phyloP scores from a whole-genome alignment of 2,329 filamentous ascomycete species.

The Cryoendolithus antarcticus region DNA sequence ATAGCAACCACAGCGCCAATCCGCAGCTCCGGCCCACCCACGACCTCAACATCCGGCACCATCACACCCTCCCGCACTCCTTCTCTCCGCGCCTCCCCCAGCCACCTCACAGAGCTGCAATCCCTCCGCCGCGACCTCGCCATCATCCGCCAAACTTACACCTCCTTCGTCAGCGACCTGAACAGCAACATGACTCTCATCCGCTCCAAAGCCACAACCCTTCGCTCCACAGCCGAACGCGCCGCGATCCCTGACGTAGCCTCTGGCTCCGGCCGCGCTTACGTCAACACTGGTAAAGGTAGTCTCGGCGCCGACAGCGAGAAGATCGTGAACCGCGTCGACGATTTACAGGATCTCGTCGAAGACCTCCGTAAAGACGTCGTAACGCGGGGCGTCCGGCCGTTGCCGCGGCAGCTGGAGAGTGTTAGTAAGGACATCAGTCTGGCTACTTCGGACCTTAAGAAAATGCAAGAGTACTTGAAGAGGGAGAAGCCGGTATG shows the following conservation, averaged over 20 bases:
- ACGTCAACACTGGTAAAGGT: conserved; percentile 80
- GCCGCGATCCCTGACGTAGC: conserved; percentile 57
- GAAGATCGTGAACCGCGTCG: conserved; percentile 78
- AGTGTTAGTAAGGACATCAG: conserved; percentile 79
- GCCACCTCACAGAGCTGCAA: conserved; percentile 66
- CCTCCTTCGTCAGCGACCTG: conserved; percentile 78
- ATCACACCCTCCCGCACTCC: conserved; percentile 3
- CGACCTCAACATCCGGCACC: conserved; percentile 14
- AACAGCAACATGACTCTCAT: conserved; percentile 76
- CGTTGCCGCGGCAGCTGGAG: conserved; percentile 81
- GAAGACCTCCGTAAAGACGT: conserved; percentile 97
- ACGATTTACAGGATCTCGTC: conserved; percentile 92
- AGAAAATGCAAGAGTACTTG: conserved; percentile 88
- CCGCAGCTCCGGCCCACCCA: background rate
- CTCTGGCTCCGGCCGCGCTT: conserved; percentile 65
- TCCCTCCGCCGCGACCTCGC: conserved; percentile 77
- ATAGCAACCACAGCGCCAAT: conserved; percentile 21
- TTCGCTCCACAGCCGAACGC: conserved; percentile 67
- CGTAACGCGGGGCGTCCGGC: conserved; percentile 80
- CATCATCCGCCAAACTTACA: conserved; percentile 84
- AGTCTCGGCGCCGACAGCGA: conserved; percentile 78
- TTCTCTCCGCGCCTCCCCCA: conserved; percentile 31
- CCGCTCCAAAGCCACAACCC: conserved; percentile 64
- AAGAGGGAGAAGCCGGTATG: conserved; percentile 86
- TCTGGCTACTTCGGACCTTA: conserved; percentile 69